Conservation (phyloP, 257 asterid genomes). For the Nicotiana attenuata region DNA sequence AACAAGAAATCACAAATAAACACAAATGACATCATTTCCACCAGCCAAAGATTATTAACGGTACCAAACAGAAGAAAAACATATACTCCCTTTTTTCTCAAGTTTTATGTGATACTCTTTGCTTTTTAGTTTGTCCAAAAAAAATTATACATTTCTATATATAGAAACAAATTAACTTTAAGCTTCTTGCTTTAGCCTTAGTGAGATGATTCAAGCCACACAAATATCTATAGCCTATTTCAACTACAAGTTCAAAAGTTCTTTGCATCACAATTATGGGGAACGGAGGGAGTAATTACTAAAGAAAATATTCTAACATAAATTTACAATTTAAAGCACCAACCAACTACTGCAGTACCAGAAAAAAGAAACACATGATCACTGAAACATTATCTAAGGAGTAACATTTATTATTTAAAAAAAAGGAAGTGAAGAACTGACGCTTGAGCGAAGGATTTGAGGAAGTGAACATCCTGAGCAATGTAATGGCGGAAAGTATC, state of each 20-base stretch:
- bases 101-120: no score
- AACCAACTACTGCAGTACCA: not conserved
- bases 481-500: conserved; percentile 67
- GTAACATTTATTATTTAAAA: not conserved
- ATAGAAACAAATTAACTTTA: no score
- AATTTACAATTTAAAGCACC: not conserved
- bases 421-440: conserved; percentile 28
- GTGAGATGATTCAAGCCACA: no score
- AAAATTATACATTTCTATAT: no score
- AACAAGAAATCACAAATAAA: not conserved
- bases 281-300: not conserved
- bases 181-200: no score
- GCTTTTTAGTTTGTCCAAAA: no score
- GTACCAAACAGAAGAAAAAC: not conserved
- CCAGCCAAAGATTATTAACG: not conserved
- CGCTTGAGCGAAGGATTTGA: conserved; percentile 74
- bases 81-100: not conserved
- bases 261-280: no score
- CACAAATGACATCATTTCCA: not conserved
- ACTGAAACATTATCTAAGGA: not conserved
- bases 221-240: no score
- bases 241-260: no score
- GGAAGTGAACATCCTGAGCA: conserved; percentile 76
- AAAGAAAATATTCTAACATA: not conserved
- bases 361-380: not conserved